phyloP scores from a whole-genome alignment of 1,284 basidiomycete species.

The Ceratobasidium sp. region DNA sequence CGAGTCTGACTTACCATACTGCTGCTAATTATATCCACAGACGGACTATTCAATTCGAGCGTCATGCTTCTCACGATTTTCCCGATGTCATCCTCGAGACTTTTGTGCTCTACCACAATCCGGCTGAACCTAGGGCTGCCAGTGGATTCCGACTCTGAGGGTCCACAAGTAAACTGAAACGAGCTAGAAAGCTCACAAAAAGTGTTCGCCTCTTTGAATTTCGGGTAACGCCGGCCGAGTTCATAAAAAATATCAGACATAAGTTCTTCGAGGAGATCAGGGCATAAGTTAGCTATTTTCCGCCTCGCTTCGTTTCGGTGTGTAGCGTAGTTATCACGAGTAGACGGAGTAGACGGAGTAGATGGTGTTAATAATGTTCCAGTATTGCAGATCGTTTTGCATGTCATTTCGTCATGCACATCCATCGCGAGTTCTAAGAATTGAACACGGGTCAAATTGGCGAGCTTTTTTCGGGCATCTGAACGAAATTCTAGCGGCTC shows the following conservation, averaged over 20 bases:
- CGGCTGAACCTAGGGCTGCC: neutral
- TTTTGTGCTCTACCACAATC: neutral
- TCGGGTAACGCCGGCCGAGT: constrained; percentile 84
- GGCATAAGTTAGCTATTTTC: constrained; percentile 1
- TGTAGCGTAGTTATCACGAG: neutral
- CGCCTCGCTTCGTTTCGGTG: constrained; percentile 4
- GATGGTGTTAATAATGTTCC: neutral
- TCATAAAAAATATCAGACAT: constrained; percentile 25
- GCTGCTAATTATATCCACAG: constrained; percentile 4
- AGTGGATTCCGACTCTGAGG: neutral
- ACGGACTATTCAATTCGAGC: neutral
- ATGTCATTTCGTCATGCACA: neutral
- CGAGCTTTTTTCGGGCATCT: constrained; percentile 10
- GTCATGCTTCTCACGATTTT: constrained; percentile 1
- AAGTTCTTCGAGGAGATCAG: constrained; percentile 1
- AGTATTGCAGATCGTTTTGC: neutral
- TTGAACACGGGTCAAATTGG: neutral
- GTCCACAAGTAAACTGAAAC: neutral
- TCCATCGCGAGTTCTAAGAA: constrained; percentile 11
- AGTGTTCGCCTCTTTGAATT: constrained; percentile 3
- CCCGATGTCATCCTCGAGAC: neutral
- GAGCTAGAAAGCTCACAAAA: neutral
- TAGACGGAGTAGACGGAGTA: neutral
- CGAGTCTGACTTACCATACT: neutral
- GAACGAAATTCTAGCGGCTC: constrained; percentile 5